Evolutionary conservation across 495 filamentous ascomycete species (phyloP).

Genomic region (Neurospora cerealis): DNA sequence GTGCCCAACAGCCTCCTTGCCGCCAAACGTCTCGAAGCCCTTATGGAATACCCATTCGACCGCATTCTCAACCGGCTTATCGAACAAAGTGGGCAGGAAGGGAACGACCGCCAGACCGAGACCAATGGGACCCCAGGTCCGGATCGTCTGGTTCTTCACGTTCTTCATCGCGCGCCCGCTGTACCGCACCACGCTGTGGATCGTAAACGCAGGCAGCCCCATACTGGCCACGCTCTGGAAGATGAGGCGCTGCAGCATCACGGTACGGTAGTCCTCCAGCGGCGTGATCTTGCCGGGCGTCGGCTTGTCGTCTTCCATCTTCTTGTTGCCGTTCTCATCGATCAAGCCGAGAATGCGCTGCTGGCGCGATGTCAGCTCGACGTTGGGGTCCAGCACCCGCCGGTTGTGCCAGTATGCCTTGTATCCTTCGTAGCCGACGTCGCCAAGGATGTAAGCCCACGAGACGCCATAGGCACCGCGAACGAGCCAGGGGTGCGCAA

Average conservation of each 20-base stretch:
- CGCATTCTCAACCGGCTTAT: constrained; percentile 83
- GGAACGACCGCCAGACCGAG: constrained; percentile 83
- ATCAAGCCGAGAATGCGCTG: constrained; percentile 27
- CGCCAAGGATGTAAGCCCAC: constrained; percentile 85
- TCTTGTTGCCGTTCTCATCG: constrained; percentile 6
- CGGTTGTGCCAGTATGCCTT: constrained; percentile 85
- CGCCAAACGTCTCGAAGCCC: constrained; percentile 59
- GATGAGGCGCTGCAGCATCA: constrained; percentile 81
- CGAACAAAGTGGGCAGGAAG: constrained; percentile 80
- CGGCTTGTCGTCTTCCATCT: constrained; percentile 1
- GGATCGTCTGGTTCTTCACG: constrained; percentile 57
- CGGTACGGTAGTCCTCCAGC: constrained; percentile 80
- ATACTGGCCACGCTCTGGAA: constrained; percentile 90
- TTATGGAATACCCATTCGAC: constrained; percentile 86
- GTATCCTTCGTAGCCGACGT: constrained; percentile 90
- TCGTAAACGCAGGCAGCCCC: constrained; percentile 91
- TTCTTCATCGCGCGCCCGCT: constrained; percentile 73
- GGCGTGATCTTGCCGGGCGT: constrained; percentile 52
- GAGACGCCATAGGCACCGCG: constrained; percentile 79
- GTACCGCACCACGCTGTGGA: constrained; percentile 84
- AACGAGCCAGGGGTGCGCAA: constrained; percentile 78
- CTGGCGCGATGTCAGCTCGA: constrained; percentile 30
- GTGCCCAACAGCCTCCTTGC: constrained; percentile 46
- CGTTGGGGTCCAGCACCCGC: constrained; percentile 39
- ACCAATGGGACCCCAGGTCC: constrained; percentile 86